phyloP scores from a whole-genome alignment of 176 grass and related monocot species.

The Phoenix dactylifera region DNA sequence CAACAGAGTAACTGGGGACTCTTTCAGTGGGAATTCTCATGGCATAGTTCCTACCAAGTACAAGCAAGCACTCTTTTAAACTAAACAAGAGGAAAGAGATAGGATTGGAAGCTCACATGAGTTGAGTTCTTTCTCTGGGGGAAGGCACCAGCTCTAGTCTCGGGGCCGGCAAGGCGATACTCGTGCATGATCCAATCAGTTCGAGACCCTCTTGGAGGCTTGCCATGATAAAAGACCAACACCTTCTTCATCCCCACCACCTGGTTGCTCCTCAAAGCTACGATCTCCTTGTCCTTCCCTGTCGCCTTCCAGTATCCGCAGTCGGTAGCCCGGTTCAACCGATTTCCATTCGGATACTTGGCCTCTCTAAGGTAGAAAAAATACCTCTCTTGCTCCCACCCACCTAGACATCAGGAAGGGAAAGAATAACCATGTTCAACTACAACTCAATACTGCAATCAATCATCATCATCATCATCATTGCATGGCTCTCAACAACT shows the following conservation, averaged over 20 bases:
- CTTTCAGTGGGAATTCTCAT: too few relatives aligned
- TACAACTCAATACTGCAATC: too few relatives aligned
- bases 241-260: slow-evolving; percentile 29
- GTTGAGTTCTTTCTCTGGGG: slow-evolving; percentile 7
- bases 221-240: slow-evolving; percentile 31
- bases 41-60: too few relatives aligned
- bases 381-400: slow-evolving; percentile 20
- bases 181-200: slow-evolving; percentile 37
- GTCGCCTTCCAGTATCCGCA: slow-evolving; percentile 34
- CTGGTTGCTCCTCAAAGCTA: slow-evolving; percentile 17
- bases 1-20: too few relatives aligned
- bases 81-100: not conserved
- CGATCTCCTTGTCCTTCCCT: slow-evolving; percentile 23
- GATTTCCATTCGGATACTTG: slow-evolving; percentile 8
- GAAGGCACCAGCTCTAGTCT: not conserved
- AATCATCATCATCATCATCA: too few relatives aligned
- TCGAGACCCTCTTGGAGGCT: slow-evolving; percentile 2
- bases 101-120: not conserved
- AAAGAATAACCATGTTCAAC: too few relatives aligned
- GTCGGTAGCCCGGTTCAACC: slow-evolving; percentile 18
- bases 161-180: slow-evolving; percentile 14
- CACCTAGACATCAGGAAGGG: slow-evolving; percentile 3
- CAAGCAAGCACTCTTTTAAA: too few relatives aligned
- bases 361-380: slow-evolving; percentile 29
- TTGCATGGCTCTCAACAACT: too few relatives aligned